Conservation (phyloP, 768 basidiomycete genomes). For the Collybiopsis luxurians region DNA sequence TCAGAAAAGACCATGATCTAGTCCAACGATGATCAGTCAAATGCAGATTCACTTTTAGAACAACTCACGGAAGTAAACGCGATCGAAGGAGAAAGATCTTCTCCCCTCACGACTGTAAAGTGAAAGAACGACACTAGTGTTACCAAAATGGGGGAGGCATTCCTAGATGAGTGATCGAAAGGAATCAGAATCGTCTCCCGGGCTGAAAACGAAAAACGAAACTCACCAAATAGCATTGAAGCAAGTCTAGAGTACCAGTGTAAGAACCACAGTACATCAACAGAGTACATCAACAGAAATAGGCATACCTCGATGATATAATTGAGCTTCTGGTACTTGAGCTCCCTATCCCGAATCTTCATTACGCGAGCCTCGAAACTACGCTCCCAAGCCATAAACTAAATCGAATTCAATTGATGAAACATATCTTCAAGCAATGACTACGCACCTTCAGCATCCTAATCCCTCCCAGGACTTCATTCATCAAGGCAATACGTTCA, state of each 20-base stretch:
- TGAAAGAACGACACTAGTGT: slow-evolving; percentile 66
- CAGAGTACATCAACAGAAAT: background rate
- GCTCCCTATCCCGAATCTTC: slow-evolving; percentile 73
- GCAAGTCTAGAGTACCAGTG: slow-evolving; percentile 27
- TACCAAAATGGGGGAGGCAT: slow-evolving; percentile 52
- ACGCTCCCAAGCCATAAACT: slow-evolving; percentile 95
- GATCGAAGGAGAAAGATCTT: slow-evolving; percentile 74
- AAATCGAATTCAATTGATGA: background rate
- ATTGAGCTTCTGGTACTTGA: slow-evolving; percentile 82
- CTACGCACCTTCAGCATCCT: slow-evolving; percentile 74
- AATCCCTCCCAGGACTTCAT: slow-evolving; percentile 82
- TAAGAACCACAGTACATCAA: background rate
- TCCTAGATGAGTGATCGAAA: slow-evolving; percentile 30
- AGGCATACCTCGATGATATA: slow-evolving; percentile 74
- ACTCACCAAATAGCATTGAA: slow-evolving; percentile 48
- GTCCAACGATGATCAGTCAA: slow-evolving; percentile 39
- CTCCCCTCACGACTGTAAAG: slow-evolving; percentile 67
- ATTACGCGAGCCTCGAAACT: slow-evolving; percentile 78
- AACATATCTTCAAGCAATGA: background rate
- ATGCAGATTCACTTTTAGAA: slow-evolving; percentile 30
- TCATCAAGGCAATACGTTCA: slow-evolving; percentile 89
- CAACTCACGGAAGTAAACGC: slow-evolving; percentile 71
- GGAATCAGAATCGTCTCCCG: background rate
- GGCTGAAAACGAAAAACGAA: background rate
- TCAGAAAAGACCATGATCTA: slow-evolving; percentile 73